Evolutionary conservation across 139 green algal genomes (phyloP).

Genomic region (Picochlorum costavermella): DNA sequence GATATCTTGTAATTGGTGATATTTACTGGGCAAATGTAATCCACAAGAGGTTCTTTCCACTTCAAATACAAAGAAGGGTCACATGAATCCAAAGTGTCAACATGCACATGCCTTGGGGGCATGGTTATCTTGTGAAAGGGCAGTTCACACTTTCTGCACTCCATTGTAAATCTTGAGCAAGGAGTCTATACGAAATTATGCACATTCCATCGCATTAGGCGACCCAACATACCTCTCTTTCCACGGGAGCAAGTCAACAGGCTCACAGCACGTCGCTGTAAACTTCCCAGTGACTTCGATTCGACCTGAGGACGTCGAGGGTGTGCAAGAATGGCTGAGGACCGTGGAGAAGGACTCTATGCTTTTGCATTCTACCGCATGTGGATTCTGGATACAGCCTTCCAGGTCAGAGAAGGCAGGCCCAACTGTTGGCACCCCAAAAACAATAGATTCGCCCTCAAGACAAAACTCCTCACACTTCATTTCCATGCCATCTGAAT

Average conservation of each 20-base stretch:
- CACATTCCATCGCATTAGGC: background rate
- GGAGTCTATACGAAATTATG: background rate
- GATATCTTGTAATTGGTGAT: background rate
- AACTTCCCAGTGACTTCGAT: background rate
- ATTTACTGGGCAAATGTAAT: background rate
- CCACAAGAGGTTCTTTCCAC: background rate
- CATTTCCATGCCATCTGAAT: background rate
- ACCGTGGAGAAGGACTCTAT: background rate
- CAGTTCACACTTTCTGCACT: background rate
- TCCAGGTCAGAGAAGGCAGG: background rate
- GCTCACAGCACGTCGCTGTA: background rate
- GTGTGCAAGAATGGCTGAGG: background rate
- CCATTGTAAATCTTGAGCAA: background rate
- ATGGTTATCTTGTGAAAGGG: background rate
- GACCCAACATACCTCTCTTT: background rate
- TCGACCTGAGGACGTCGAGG: background rate
- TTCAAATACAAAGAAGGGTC: background rate
- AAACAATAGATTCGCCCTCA: background rate
- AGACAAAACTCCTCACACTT: background rate
- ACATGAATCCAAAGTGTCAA: background rate
- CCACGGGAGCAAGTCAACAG: background rate
- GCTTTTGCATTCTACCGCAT: background rate
- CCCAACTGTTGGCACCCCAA: background rate
- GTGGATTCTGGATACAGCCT: background rate
- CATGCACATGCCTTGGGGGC: background rate